Evolutionary conservation across 768 basidiomycete genomes (phyloP), one percentile per base, ranked within the genome.

Genomic region (Dendrothele bispora): DNA sequence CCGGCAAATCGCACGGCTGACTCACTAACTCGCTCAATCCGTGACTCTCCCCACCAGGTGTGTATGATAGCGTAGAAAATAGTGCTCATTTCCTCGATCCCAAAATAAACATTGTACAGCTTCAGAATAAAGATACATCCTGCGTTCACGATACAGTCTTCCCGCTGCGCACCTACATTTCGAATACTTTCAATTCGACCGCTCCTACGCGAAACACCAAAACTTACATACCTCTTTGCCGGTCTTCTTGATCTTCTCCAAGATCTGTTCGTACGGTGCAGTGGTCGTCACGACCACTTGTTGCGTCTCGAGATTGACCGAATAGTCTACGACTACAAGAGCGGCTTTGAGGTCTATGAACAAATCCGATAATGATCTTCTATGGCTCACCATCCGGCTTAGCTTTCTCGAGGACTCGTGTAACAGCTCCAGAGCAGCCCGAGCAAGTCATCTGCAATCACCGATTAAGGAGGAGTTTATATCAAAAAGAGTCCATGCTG

Each of bases 351-450:
- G n/a, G n/a, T 26, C 43, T 36, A 44, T 38, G 29, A 37, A 20
- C 4, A 12, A 12, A 50, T 29, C 12, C 30, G 20, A 24, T 3
- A 39, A 21, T 21, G 46, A 37, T 21, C 39, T 14, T 21, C 21
- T 24, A 21, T 11, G 12, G 7, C 27, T 32, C 24, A 30, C 66
- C 71, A 49, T 64, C 70, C 51, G 74, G 69, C 50, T 88, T 77
- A 4, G 83, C 76, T 68, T 85, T 93, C 53, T 77, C 70, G 34
- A 95, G 74, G 12, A 83, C 92, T 24, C 88, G 82, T 22, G 69
- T 74, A 44, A 95, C 76, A 11, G 92, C 92, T 14, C 86, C 84
- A 25, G 91, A 91, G 71, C 92, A 95, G 22, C 92, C 92, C 24
- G 65, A 61, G 71, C 92, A 95, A 30, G 87, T 82, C 91, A 94